These are phyloP conservation scores for Gynostemma pentaphyllum DNA, from an alignment of 306 rosid genomes.

Conservation along the genomic window DNA sequence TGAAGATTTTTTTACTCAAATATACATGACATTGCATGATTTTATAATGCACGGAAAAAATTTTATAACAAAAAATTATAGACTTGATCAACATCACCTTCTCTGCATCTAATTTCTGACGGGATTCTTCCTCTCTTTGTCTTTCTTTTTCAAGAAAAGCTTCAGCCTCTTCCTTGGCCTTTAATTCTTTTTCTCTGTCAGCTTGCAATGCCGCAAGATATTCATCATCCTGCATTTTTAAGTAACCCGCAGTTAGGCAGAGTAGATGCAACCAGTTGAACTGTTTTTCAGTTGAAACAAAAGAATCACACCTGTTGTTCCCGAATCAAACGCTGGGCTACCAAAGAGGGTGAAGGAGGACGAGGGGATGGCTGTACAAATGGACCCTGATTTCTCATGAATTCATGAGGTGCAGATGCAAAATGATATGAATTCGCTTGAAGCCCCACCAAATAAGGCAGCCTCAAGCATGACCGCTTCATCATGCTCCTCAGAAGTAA, in stretches of 20 bases:
- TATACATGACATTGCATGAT: background rate
- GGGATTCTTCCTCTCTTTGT: slow-evolving; percentile 61
- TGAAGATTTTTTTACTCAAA: background rate
- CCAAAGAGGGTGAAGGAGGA: slow-evolving; percentile 78
- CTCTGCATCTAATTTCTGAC: slow-evolving; percentile 63
- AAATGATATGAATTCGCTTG: slow-evolving; percentile 55
- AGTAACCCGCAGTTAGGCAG: background rate
- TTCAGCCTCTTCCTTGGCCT: slow-evolving; percentile 64
- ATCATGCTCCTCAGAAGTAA: slow-evolving; percentile 80
- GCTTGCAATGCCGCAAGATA: slow-evolving; percentile 82
- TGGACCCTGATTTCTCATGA: slow-evolving; percentile 35
- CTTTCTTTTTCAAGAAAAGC: slow-evolving; percentile 75
- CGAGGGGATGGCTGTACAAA: slow-evolving; percentile 36
- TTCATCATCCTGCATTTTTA: slow-evolving; percentile 71
- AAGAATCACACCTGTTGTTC: slow-evolving; percentile 72
- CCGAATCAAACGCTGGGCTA: slow-evolving; percentile 81
- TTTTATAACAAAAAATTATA: background rate
- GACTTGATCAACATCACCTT: slow-evolving; percentile 32
- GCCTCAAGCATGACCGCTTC: slow-evolving; percentile 98
- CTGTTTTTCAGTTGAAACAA: background rate
- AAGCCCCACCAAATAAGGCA: slow-evolving; percentile 91
- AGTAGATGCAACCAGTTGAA: slow-evolving; percentile 7
- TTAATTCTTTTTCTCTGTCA: slow-evolving; percentile 80
- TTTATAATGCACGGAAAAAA: background rate
- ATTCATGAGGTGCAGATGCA: slow-evolving; percentile 57